Conservation (phyloP, 2,329 filamentous ascomycete genomes). For the Arthrobotrys iridis region DNA sequence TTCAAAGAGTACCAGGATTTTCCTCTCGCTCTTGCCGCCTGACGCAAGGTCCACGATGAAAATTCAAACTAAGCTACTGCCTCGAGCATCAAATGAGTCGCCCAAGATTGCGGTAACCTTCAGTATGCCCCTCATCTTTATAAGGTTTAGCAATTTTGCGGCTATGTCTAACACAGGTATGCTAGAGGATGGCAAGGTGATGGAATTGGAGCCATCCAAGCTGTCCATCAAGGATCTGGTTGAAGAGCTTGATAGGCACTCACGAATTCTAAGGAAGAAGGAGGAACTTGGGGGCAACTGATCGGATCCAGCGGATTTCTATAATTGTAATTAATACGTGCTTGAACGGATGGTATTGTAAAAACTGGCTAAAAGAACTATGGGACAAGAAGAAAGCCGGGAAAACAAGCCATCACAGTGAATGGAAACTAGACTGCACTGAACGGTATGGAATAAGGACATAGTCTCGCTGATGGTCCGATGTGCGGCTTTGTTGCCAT, state of each 20-base stretch:
- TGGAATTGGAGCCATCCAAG: slow-evolving; percentile 81
- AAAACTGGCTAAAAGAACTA: slow-evolving; percentile 25
- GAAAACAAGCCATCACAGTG: neutral
- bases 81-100: slow-evolving; percentile 73
- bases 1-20: slow-evolving; percentile 84
- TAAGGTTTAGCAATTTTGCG: neutral
- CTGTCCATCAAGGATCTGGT: slow-evolving; percentile 85
- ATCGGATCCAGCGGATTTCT: neutral
- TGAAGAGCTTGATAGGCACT: slow-evolving; percentile 90
- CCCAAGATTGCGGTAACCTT: slow-evolving; percentile 82
- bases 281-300: slow-evolving; percentile 73
- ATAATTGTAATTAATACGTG: neutral
- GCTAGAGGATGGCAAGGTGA: slow-evolving; percentile 89
- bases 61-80: slow-evolving; percentile 79
- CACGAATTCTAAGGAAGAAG: slow-evolving; percentile 80
- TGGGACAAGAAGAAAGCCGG: neutral
- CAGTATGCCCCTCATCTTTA: slow-evolving; percentile 68
- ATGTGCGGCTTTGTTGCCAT: neutral
- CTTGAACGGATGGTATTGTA: slow-evolving; percentile 1
- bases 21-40: slow-evolving; percentile 84
- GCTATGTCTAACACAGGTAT: neutral
- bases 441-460: neutral
- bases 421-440: too few relatives aligned
- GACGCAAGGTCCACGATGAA: slow-evolving; percentile 78
- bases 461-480: neutral